Percentiles rank a stretch among this genome's conserved stretches.
Evolutionary conservation across 1,284 basidiomycete species (phyloP).

Genomic region (Sparassis latifolia): DNA sequence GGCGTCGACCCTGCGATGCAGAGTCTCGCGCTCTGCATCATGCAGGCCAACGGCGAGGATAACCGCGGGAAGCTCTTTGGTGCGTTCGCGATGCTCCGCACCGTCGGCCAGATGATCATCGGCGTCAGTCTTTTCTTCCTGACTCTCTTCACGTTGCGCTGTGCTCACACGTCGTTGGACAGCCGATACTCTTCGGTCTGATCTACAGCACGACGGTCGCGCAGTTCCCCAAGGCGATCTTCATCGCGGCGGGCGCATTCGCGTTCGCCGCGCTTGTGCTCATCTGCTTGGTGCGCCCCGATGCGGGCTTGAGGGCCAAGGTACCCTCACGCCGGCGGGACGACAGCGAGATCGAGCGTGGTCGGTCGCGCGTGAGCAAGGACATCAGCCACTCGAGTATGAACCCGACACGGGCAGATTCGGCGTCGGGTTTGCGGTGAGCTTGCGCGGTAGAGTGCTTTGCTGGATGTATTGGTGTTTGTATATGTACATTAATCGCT

Average conservation of each 20-base stretch:
- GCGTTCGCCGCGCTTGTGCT: conserved; percentile 41
- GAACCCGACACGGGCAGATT: not conserved
- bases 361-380: conserved; percentile 30
- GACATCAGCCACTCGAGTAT: conserved; percentile 20
- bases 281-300: conserved; percentile 45
- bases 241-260: conserved; percentile 47
- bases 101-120: conserved; percentile 60
- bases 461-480: no score
- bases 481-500: no score
- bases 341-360: conserved; percentile 25
- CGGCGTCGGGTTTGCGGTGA: not conserved
- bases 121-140: conserved; percentile 43
- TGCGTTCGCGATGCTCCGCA: conserved; percentile 60
- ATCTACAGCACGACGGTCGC: conserved; percentile 65
- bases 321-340: conserved; percentile 7
- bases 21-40: conserved; percentile 62
- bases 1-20: conserved; percentile 62
- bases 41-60: conserved; percentile 41
- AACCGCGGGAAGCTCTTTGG: conserved; percentile 55
- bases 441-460: no score
- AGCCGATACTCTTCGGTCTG: conserved; percentile 68
- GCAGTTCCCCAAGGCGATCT: conserved; percentile 59
- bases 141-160: not conserved
- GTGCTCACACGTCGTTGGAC: conserved; percentile 6
- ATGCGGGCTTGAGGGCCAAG: conserved; percentile 16